Evolutionary conservation across 495 filamentous ascomycete genomes (phyloP).

Genomic region (Cryomyces minteri): DNA sequence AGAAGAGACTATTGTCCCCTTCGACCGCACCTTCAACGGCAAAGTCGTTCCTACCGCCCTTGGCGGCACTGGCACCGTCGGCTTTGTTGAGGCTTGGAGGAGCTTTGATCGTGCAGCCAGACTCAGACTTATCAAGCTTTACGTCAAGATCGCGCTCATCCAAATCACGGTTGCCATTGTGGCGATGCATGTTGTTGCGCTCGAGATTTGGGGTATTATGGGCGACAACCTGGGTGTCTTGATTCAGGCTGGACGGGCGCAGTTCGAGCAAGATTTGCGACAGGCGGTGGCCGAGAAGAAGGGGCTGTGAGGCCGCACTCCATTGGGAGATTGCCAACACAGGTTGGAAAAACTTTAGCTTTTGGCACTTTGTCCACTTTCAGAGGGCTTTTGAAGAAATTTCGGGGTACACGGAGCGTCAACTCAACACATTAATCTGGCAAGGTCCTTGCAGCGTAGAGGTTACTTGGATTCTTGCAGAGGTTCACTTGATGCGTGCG

Average conservation of each 20-base stretch:
- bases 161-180: constrained; percentile 26
- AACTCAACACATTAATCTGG: too few relatives aligned
- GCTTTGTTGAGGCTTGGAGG: constrained; percentile 51
- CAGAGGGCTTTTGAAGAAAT: too few relatives aligned
- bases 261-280: neutral
- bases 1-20: constrained; percentile 56
- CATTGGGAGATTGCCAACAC: too few relatives aligned
- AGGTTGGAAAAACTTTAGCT: too few relatives aligned
- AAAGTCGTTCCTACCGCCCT: constrained; percentile 31
- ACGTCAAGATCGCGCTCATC: constrained; percentile 42
- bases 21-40: constrained; percentile 46
- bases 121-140: constrained; percentile 45
- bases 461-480: too few relatives aligned
- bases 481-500: too few relatives aligned
- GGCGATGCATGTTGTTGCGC: neutral
- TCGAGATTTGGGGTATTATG: neutral
- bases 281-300: too few relatives aligned
- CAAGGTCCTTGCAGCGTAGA: too few relatives aligned
- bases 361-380: too few relatives aligned
- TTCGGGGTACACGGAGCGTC: too few relatives aligned
- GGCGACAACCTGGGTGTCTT: neutral
- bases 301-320: too few relatives aligned
- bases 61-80: constrained; percentile 48
- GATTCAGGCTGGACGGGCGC: neutral
- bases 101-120: constrained; percentile 49